A percentile compares a stretch with the other conserved stretches of the same genome.
Evolutionary conservation across 2,329 filamentous ascomycete genomes (phyloP).

Genomic region (Aspergillus ruber): DNA sequence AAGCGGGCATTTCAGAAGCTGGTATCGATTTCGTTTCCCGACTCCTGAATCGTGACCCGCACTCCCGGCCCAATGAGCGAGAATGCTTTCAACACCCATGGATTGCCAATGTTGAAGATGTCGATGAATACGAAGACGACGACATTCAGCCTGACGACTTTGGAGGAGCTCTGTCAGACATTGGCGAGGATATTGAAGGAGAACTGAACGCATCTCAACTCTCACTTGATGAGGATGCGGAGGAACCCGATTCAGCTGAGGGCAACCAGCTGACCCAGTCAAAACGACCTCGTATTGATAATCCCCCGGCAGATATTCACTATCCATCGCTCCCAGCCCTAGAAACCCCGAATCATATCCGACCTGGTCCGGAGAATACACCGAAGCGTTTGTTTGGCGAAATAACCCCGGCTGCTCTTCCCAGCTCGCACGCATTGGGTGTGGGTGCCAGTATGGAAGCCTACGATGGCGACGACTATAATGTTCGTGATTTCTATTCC

Average conservation of each 20-base stretch:
- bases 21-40: slow-evolving; percentile 67
- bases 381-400: slow-evolving; percentile 55
- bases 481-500: slow-evolving; percentile 34
- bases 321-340: slow-evolving; percentile 40
- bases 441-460: slow-evolving; percentile 21
- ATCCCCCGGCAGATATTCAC: slow-evolving; percentile 24
- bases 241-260: slow-evolving; percentile 27
- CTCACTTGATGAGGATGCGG: slow-evolving; percentile 50
- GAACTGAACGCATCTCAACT: slow-evolving; percentile 55
- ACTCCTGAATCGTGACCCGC: slow-evolving; percentile 79
- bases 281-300: slow-evolving; percentile 30
- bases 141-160: slow-evolving; percentile 47
- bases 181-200: slow-evolving; percentile 34
- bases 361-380: slow-evolving; percentile 18
- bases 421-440: slow-evolving; percentile 45
- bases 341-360: slow-evolving; percentile 27
- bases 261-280: slow-evolving; percentile 28
- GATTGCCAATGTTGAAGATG: slow-evolving; percentile 53
- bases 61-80: slow-evolving; percentile 65
- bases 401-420: slow-evolving; percentile 50
- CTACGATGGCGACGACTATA: slow-evolving; percentile 28
- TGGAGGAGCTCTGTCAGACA: slow-evolving; percentile 27
- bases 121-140: slow-evolving; percentile 59
- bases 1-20: slow-evolving; percentile 53
- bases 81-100: slow-evolving; percentile 68